These are phyloP conservation scores for Stipa capillata DNA, from an alignment of 176 grass and related monocot species.

Conservation along the genomic window DNA sequence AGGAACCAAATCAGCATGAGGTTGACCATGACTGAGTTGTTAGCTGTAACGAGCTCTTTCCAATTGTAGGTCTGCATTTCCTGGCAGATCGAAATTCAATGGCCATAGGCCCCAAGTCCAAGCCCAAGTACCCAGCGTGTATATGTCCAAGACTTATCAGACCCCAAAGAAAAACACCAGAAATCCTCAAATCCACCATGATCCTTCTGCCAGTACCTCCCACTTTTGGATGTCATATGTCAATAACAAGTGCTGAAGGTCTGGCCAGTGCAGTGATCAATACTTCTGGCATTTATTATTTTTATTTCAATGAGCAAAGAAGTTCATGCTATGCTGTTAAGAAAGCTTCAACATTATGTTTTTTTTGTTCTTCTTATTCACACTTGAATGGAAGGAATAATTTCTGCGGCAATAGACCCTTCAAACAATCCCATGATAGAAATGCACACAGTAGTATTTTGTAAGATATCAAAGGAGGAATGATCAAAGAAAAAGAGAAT, in stretches of 20 bases:
- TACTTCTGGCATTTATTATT: background rate
- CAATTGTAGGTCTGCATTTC: background rate
- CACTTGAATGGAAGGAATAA: background rate
- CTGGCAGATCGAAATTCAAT: background rate
- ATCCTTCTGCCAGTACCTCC: background rate
- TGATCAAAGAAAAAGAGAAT: background rate
- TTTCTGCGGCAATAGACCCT: background rate
- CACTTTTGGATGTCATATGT: background rate
- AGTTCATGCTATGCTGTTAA: background rate
- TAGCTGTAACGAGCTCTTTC: constrained; percentile 1
- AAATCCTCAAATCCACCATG: background rate
- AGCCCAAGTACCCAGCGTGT: background rate
- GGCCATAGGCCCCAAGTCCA: background rate
- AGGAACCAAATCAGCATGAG: constrained; percentile 18
- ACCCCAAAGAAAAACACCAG: background rate
- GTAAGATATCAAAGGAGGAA: background rate
- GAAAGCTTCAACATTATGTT: background rate
- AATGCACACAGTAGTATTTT: background rate
- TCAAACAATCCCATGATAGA: background rate
- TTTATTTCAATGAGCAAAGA: background rate
- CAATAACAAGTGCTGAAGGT: background rate
- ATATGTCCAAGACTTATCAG: background rate
- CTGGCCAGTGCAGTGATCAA: background rate
- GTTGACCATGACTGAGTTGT: background rate
- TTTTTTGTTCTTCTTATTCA: background rate